phyloP scores from a whole-genome alignment of 805 yeast species.

The Lipomyces lipofer region DNA sequence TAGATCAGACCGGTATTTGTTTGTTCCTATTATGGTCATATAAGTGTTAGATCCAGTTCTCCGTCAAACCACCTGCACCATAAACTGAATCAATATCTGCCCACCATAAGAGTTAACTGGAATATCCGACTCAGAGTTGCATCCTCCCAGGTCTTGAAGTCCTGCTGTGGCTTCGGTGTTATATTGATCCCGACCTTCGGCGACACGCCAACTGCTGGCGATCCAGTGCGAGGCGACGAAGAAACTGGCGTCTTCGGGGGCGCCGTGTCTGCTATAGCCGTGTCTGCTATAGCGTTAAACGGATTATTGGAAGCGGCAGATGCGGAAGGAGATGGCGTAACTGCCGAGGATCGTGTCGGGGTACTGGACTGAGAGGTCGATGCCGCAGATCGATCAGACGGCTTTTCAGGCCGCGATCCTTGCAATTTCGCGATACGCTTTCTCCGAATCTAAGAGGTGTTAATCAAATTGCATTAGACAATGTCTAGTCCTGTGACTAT shows the following conservation, averaged over 20 bases:
- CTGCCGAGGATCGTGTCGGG: background rate
- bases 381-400: constrained; percentile 14
- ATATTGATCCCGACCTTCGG: too few species aligned
- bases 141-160: constrained; percentile 24
- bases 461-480: too few species aligned
- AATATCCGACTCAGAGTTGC: constrained; percentile 9
- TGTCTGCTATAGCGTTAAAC: constrained; percentile 13
- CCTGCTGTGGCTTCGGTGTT: constrained; percentile 7
- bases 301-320: constrained; percentile 12
- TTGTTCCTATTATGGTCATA: too few species aligned
- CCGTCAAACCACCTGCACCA: too few species aligned
- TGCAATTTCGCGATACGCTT: constrained; percentile 55
- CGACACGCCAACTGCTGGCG: too few species aligned
- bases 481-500: too few species aligned
- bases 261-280: too few species aligned
- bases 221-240: too few species aligned
- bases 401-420: constrained; percentile 18
- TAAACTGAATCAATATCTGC: too few species aligned
- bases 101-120: constrained; percentile 16
- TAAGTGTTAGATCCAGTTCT: too few species aligned
- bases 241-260: constrained; percentile 7
- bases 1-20: constrained; percentile 10
- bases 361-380: constrained; percentile 7
- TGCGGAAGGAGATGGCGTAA: constrained; percentile 6
- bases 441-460: constrained; percentile 43